These are phyloP conservation scores for Isoetes engelmannii DNA, from an alignment of 83 land plant species.

Conservation along the genomic window DNA sequence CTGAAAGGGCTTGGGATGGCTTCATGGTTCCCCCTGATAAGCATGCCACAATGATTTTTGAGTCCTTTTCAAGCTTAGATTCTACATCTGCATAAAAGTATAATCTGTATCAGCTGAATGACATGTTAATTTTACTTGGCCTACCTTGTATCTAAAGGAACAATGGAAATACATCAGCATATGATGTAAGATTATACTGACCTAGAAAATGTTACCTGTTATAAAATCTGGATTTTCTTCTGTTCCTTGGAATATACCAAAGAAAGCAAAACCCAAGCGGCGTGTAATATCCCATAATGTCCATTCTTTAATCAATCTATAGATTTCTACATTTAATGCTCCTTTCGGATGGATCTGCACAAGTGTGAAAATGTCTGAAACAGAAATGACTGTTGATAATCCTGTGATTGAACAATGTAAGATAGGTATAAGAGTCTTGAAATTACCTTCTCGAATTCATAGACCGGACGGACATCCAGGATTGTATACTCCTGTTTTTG, in stretches of 20 bases:
- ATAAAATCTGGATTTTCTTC: constrained; percentile 96
- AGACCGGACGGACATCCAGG: constrained; percentile 37
- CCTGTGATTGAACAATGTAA: not conserved
- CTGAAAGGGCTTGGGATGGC: constrained; percentile 77
- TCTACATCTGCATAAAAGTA: constrained; percentile 47
- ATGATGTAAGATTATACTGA: not conserved
- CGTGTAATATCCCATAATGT: constrained; percentile 97
- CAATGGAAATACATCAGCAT: not conserved
- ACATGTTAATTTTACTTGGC: not conserved
- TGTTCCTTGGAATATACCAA: constrained; percentile 91
- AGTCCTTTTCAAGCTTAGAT: constrained; percentile 52
- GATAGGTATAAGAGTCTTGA: not conserved
- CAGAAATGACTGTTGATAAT: not conserved
- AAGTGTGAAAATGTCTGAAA: not conserved
- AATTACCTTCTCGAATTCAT: constrained; percentile 26
- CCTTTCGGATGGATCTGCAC: constrained; percentile 76
- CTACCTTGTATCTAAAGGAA: not conserved
- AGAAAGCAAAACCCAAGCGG: constrained; percentile 91
- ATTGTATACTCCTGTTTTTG: constrained; percentile 29
- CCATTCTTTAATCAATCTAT: constrained; percentile 96
- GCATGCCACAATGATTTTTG: constrained; percentile 88
- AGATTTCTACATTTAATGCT: constrained; percentile 85
- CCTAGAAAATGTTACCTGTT: constrained; percentile 32
- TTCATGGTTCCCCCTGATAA: constrained; percentile 87
- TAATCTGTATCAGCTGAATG: not conserved